Percentiles rank a stretch among this genome's conserved stretches.
Evolutionary conservation across 768 basidiomycete species (phyloP).

Genomic region (Suillus luteus): DNA sequence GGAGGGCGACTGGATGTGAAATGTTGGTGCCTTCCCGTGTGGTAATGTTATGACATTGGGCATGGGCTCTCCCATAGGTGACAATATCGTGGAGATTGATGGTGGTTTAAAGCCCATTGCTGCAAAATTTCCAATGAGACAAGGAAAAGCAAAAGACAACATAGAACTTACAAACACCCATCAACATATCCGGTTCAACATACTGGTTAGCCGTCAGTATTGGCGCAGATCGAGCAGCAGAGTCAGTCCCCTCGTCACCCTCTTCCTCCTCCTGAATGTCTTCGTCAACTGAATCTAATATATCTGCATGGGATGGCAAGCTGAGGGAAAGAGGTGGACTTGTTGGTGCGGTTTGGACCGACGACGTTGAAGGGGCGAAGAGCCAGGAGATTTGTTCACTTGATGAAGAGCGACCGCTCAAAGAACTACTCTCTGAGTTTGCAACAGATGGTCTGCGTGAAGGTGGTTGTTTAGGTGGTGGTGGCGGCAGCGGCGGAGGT

Average conservation of each 20-base stretch:
- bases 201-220: constrained; percentile 41
- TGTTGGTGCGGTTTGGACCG: constrained; percentile 20
- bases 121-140: constrained; percentile 32
- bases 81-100: constrained; percentile 46
- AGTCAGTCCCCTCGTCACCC: constrained; percentile 14
- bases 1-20: constrained; percentile 72
- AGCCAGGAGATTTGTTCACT: constrained; percentile 18
- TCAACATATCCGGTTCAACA: constrained; percentile 57
- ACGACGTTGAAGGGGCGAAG: constrained; percentile 24
- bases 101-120: constrained; percentile 72
- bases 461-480: constrained; percentile 18
- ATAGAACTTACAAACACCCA: constrained; percentile 61
- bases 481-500: not conserved
- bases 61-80: constrained; percentile 54
- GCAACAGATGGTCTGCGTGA: constrained; percentile 25
- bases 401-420: constrained; percentile 15
- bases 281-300: constrained; percentile 19
- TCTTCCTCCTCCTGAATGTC: constrained; percentile 20
- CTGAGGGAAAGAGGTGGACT: constrained; percentile 28
- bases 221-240: constrained; percentile 14
- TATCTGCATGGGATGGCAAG: constrained; percentile 18
- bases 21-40: constrained; percentile 63
- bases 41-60: constrained; percentile 77
- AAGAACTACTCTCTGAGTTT: constrained; percentile 28
- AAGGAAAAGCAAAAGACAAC: constrained; percentile 1